Conservation (phyloP, 495 filamentous ascomycete species). For the Corynascus novoguineensis region DNA sequence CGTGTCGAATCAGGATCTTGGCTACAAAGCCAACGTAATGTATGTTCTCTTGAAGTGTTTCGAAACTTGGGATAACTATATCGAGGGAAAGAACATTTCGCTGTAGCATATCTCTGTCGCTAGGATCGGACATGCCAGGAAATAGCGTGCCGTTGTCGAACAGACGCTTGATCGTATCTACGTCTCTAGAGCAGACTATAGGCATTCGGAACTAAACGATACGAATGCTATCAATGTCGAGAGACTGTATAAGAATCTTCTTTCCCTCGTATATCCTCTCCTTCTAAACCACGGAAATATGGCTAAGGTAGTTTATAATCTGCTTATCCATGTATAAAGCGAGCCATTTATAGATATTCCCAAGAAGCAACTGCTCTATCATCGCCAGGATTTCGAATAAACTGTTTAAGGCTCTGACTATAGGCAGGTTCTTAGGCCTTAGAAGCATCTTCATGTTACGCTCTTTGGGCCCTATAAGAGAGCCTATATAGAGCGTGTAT, state of each 20-base stretch:
- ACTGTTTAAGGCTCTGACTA: constrained; percentile 1
- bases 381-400: constrained; percentile 4
- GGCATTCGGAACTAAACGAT: constrained; percentile 14
- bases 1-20: constrained; percentile 13
- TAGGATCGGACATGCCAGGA: constrained; percentile 5
- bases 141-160: constrained; percentile 16
- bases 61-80: constrained; percentile 14
- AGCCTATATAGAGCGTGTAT: constrained; percentile 6
- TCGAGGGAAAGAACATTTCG: constrained; percentile 13
- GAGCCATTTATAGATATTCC: constrained; percentile 8
- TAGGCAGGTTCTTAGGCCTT: constrained; percentile 5
- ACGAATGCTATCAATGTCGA: constrained; percentile 14
- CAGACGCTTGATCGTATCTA: constrained; percentile 13
- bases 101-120: constrained; percentile 13
- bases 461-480: constrained; percentile 5
- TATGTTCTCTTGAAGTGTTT: constrained; percentile 14
- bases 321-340: constrained; percentile 5
- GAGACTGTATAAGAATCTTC: constrained; percentile 5
- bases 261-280: constrained; percentile 1
- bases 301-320: constrained; percentile 4
- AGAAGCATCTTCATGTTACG: constrained; percentile 7
- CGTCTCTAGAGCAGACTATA: constrained; percentile 6
- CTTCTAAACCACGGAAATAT: constrained; percentile 8
- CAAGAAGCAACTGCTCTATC: constrained; percentile 4
- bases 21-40: constrained; percentile 12